phyloP scores from a whole-genome alignment of 2,329 filamentous ascomycete species.

The Cercospora sp. region DNA sequence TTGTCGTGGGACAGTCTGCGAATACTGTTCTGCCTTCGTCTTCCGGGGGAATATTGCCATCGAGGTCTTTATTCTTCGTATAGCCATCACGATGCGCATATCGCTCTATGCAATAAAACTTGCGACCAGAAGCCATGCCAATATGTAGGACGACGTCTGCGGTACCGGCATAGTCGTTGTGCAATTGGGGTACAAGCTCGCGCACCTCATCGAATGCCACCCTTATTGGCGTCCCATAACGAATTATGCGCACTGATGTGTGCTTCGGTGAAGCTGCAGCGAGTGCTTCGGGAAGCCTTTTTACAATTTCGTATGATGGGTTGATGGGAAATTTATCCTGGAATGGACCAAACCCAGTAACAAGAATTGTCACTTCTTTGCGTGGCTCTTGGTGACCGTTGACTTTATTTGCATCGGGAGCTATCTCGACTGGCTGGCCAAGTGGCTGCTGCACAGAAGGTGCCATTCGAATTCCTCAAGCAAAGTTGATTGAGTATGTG shows the following conservation, averaged over 20 bases:
- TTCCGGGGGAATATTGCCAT: conserved; percentile 47
- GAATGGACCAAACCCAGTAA: conserved; percentile 61
- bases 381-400: conserved; percentile 5
- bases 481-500: not conserved
- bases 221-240: conserved; percentile 66
- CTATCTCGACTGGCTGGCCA: not conserved
- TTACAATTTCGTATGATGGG: conserved; percentile 77
- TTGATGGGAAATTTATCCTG: conserved; percentile 68
- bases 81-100: conserved; percentile 73
- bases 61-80: conserved; percentile 63
- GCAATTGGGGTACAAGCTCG: conserved; percentile 62
- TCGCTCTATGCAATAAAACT: conserved; percentile 70
- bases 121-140: conserved; percentile 69
- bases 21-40: conserved; percentile 32
- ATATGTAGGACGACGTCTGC: conserved; percentile 74
- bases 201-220: conserved; percentile 71
- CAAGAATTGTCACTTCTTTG: conserved; percentile 43
- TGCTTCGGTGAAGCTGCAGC: conserved; percentile 41
- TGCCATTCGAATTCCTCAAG: conserved; percentile 15
- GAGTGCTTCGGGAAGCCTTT: conserved; percentile 64
- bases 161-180: conserved; percentile 48
- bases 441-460: conserved; percentile 18
- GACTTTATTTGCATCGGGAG: not conserved
- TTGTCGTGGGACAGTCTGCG: conserved; percentile 32
- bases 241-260: conserved; percentile 60